Percentiles rank a stretch among this genome's conserved stretches.
Conservation (phyloP, 2,329 filamentous ascomycete species). For the Talaromyces pinophilus region DNA sequence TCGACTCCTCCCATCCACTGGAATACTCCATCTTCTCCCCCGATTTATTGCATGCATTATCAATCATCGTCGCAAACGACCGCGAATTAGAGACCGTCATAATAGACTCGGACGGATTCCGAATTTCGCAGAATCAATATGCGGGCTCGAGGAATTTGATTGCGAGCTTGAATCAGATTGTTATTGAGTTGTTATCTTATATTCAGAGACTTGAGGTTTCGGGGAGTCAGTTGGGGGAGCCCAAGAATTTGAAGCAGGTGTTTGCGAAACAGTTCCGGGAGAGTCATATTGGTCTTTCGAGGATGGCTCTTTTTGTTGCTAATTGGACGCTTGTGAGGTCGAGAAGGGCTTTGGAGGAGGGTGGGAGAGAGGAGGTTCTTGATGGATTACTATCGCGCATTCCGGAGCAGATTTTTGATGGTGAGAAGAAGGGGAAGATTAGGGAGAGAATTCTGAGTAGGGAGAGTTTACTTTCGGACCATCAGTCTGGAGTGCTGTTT, state of each 20-base stretch:
- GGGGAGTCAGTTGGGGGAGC: slow-evolving; percentile 31
- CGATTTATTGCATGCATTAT: slow-evolving; percentile 45
- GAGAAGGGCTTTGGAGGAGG: slow-evolving; percentile 28
- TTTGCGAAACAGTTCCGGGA: slow-evolving; percentile 47
- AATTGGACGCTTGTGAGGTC: slow-evolving; percentile 43
- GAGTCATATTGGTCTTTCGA: slow-evolving; percentile 42
- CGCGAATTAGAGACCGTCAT: slow-evolving; percentile 41
- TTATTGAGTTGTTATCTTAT: slow-evolving; percentile 45
- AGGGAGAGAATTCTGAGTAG: slow-evolving; percentile 35
- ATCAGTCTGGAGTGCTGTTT: slow-evolving; percentile 40
- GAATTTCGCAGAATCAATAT: slow-evolving; percentile 32
- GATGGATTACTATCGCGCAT: slow-evolving; percentile 35
- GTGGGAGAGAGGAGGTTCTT: slow-evolving; percentile 34
- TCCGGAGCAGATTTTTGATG: slow-evolving; percentile 32
- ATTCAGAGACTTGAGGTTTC: slow-evolving; percentile 38
- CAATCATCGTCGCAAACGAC: slow-evolving; percentile 45
- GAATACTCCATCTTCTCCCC: slow-evolving; percentile 48
- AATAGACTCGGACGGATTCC: slow-evolving; percentile 35
- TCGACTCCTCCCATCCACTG: slow-evolving; percentile 34
- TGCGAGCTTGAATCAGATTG: slow-evolving; percentile 45
- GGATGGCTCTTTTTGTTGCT: slow-evolving; percentile 43
- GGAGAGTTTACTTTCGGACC: slow-evolving; percentile 34
- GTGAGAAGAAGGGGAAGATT: slow-evolving; percentile 27
- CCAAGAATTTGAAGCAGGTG: slow-evolving; percentile 43
- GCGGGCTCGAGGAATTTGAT: slow-evolving; percentile 42